Base-by-base conservation (phyloP, 352 stramenopile species). In the Sclerospora graminicola region DNA sequence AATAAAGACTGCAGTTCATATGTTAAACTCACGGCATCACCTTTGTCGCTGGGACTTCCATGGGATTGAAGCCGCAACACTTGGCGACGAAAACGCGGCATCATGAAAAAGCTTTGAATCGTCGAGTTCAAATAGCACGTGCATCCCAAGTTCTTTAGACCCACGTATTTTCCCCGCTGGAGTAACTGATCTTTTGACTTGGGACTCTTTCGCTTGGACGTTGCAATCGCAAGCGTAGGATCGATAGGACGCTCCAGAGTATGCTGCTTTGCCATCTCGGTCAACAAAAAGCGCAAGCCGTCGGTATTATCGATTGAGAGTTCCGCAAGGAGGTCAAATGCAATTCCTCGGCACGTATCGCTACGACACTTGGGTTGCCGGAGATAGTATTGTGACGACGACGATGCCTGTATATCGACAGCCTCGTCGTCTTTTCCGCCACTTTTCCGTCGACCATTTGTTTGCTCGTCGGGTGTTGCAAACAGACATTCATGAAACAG, bases 121-220 rank as follows among this genome's bases (percentile, higher is more conserved):
- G 83, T 95, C 16, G 76, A 93, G 60, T 98, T 98, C 56, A 98
- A 54, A 49, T 98, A 98, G 67, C 94, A 98, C 5, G 94, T 97
- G 45, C 84, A 97, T 1, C 92, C 89, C 24, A 97, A 62, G 44
- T 98, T 98, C 45, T 96, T 95, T 20, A 98, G 54, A 10, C 94
- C 94, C 26, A 95, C 77, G 38, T 94, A 93, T 48, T 89, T 89
- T 24, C 63, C 74, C 6, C 77, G 72, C 40, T 84, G 66, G 15
- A 82, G 41, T 11, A 65, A 34, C 27, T 73, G 54, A 13, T 71
- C 63, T 45, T 72, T 78, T 8, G 57, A 44, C 20, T 82, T 83
- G 14, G 45, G 45, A 10, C 45, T 47, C 31, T 82, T 87, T 10
- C 72, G 68, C 32, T 83, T 85, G 1, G 69, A 71, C 3, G 54